These are phyloP conservation scores for Teratosphaeriaceae sp. DNA, from an alignment of 2,329 filamentous ascomycete genomes.

Conservation along the genomic window DNA sequence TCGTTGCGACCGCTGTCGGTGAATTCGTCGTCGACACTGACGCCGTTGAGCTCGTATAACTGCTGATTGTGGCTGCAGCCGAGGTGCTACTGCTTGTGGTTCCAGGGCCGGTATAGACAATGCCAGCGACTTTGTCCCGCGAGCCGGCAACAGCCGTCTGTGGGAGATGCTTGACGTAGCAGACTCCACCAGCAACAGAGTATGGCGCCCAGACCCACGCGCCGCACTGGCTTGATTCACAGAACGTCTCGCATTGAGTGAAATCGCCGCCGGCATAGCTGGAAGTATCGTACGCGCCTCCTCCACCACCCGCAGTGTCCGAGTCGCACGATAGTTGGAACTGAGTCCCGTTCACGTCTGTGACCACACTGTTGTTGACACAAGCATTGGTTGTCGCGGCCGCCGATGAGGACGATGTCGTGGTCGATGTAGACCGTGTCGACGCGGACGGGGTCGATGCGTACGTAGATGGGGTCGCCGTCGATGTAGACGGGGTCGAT, in stretches of 20 bases:
- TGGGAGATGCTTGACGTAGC: conserved; percentile 8
- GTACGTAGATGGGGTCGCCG: not conserved
- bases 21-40: not conserved
- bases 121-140: conserved; percentile 5
- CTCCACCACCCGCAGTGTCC: not conserved
- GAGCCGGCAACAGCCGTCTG: conserved; percentile 1
- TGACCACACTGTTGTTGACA: not conserved
- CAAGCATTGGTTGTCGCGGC: not conserved
- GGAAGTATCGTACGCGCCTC: not conserved
- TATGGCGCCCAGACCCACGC: conserved; percentile 8
- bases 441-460: not conserved
- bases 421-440: not conserved
- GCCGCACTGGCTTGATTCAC: conserved; percentile 2
- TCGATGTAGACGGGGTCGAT: not conserved
- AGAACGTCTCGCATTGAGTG: conserved; percentile 5
- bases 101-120: not conserved
- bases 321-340: not conserved
- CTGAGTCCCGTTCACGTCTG: not conserved
- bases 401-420: not conserved
- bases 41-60: not conserved
- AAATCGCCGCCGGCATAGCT: not conserved
- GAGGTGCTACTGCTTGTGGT: not conserved
- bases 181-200: not conserved
- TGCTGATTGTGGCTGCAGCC: not conserved
- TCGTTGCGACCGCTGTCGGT: not conserved